These are phyloP conservation scores for Cymodocea nodosa DNA, from an alignment of 116 monocot genomes.

Conservation along the genomic window DNA sequence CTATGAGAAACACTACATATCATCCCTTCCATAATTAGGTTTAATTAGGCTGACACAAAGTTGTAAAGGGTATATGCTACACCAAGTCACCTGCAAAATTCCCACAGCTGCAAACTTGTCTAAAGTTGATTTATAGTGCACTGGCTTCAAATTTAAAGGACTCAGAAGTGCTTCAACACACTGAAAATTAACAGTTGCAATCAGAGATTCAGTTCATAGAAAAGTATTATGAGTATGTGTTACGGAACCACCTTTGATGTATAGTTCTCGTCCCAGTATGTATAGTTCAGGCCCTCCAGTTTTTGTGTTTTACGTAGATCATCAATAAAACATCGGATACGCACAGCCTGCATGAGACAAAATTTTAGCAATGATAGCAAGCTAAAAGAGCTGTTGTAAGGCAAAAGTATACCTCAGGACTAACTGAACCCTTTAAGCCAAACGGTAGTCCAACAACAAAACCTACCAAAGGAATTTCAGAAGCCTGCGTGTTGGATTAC, in stretches of 20 bases:
- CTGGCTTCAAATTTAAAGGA: constrained; percentile 57
- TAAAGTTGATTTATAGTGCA: constrained; percentile 44
- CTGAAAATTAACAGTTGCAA: constrained; percentile 19
- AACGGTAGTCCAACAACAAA: constrained; percentile 79
- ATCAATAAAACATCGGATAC: constrained; percentile 58
- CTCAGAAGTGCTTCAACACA: constrained; percentile 65
- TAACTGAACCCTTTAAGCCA: constrained; percentile 30
- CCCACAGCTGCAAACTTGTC: constrained; percentile 97
- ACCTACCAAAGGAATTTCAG: constrained; percentile 46
- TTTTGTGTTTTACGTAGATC: constrained; percentile 54
- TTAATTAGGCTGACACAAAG: too few relatives aligned
- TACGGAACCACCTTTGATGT: constrained; percentile 58
- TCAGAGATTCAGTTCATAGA: neutral
- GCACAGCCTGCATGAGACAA: constrained; percentile 25
- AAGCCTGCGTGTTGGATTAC: constrained; percentile 19
- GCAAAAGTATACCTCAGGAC: constrained; percentile 26
- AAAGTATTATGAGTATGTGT: neutral
- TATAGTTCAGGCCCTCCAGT: constrained; percentile 48
- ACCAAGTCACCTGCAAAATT: constrained; percentile 61
- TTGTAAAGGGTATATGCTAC: neutral
- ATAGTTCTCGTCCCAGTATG: constrained; percentile 91
- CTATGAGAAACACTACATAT: too few relatives aligned
- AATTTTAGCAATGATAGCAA: neutral
- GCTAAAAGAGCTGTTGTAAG: neutral
- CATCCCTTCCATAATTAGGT: too few relatives aligned